Conservation (phyloP, 345 rosid genomes). For the Euphorbia tirucalli region DNA sequence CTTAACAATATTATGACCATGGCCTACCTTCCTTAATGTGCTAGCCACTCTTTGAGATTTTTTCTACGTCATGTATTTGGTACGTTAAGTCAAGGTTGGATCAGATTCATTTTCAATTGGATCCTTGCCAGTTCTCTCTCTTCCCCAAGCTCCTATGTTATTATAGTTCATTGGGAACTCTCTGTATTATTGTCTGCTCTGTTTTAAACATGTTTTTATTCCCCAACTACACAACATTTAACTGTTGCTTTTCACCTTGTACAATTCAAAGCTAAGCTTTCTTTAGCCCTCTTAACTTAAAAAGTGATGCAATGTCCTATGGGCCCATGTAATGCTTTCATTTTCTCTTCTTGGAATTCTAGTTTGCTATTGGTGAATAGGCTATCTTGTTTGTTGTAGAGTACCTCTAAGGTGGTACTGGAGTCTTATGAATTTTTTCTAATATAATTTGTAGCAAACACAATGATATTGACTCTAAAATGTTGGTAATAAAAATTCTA, state of each 20-base stretch:
- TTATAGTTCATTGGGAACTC: background rate
- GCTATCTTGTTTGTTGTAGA: background rate
- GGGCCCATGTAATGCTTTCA: background rate
- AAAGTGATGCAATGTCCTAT: background rate
- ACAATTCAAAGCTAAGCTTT: background rate
- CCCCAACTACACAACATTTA: background rate
- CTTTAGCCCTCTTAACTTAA: background rate
- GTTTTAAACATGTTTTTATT: background rate
- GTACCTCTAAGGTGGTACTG: background rate
- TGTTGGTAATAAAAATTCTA: background rate
- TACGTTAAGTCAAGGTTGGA: background rate
- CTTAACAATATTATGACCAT: background rate
- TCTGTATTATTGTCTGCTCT: background rate
- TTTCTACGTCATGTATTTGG: background rate
- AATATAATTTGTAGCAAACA: background rate
- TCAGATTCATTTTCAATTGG: background rate
- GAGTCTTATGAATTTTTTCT: background rate
- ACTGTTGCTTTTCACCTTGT: background rate
- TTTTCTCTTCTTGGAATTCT: background rate
- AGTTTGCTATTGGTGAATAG: background rate
- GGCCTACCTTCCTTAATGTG: background rate
- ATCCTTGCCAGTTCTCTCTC: background rate
- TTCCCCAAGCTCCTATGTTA: too few relatives aligned
- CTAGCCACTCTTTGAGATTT: background rate
- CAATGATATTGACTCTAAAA: background rate